Evolutionary conservation across 2,329 filamentous ascomycete species (phyloP).

Genomic region (Fusarium austroafricanum): DNA sequence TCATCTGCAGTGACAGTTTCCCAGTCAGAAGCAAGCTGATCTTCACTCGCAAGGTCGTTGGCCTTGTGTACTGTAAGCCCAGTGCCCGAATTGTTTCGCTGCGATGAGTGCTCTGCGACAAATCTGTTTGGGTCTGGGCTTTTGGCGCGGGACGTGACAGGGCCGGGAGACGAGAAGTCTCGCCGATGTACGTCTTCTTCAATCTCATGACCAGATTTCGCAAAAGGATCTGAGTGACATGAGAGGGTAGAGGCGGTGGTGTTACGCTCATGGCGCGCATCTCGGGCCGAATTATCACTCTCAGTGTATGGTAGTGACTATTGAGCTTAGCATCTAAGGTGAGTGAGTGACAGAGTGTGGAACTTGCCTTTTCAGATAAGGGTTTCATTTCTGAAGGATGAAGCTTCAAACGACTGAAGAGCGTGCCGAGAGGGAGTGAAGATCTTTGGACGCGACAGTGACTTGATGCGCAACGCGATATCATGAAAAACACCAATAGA

Average conservation of each 20-base stretch:
- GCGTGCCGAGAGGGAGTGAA: not conserved
- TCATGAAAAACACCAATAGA: not conserved
- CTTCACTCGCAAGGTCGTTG: constrained; percentile 21
- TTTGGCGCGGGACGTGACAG: constrained; percentile 3
- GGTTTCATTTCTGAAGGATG: constrained; percentile 29
- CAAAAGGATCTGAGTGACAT: constrained; percentile 28
- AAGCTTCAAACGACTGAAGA: not conserved
- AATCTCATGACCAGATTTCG: constrained; percentile 14
- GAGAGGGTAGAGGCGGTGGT: constrained; percentile 31
- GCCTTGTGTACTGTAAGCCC: not conserved
- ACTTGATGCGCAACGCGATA: not conserved
- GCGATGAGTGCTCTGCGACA: constrained; percentile 31
- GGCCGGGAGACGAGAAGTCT: constrained; percentile 23
- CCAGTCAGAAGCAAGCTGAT: constrained; percentile 47
- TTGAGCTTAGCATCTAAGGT: constrained; percentile 14
- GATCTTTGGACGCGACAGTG: not conserved
- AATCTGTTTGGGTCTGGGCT: constrained; percentile 28
- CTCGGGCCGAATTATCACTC: constrained; percentile 39
- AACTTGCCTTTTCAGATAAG: constrained; percentile 17
- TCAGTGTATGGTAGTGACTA: constrained; percentile 34
- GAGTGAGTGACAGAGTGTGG: not conserved
- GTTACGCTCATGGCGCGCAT: constrained; percentile 29
- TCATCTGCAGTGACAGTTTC: constrained; percentile 48
- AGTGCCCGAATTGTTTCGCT: not conserved
- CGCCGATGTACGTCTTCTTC: constrained; percentile 15